Percentiles rank a stretch among this genome's conserved stretches.
Conservation (phyloP, 2,329 filamentous ascomycete species). For the Apiospora rasikravindrae region DNA sequence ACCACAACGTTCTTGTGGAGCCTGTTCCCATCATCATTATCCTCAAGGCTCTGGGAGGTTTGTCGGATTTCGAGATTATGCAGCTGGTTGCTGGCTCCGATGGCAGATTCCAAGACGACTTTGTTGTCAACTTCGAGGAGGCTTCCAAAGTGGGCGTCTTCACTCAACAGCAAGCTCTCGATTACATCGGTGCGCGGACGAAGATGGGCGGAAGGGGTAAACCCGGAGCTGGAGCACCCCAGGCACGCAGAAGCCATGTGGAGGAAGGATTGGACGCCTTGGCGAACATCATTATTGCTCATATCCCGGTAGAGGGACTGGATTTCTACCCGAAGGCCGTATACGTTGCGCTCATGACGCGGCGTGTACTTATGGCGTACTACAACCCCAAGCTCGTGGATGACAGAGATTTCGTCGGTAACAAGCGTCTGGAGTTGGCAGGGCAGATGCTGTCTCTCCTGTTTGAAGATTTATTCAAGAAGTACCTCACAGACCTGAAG, state of each 20-base stretch:
- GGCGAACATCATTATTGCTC: constrained; percentile 90
- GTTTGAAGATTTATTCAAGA: constrained; percentile 98
- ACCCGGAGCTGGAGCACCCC: constrained; percentile 54
- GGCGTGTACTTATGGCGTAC: constrained; percentile 93
- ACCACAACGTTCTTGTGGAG: constrained; percentile 92
- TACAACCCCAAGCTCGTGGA: constrained; percentile 90
- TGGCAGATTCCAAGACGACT: constrained; percentile 89
- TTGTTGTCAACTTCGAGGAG: constrained; percentile 94
- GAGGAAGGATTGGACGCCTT: constrained; percentile 93
- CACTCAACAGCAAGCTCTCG: constrained; percentile 93
- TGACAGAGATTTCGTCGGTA: constrained; percentile 96
- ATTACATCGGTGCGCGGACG: constrained; percentile 86
- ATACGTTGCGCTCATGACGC: constrained; percentile 96
- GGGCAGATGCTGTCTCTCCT: constrained; percentile 91
- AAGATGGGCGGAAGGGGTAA: constrained; percentile 79
- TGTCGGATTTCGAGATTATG: constrained; percentile 94
- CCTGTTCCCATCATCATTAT: constrained; percentile 94
- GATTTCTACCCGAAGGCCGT: constrained; percentile 98
- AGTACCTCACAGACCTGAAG: constrained; percentile 87
- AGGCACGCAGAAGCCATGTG: constrained; percentile 76
- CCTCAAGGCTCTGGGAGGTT: constrained; percentile 89
- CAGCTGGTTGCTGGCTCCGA: constrained; percentile 89
- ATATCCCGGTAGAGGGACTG: constrained; percentile 87
- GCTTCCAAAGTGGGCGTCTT: constrained; percentile 82
- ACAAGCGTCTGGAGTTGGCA: constrained; percentile 93